Percentiles rank a stretch among this genome's conserved stretches.
Conservation (phyloP, 345 rosid species). For the Erysimum cheiranthoides region DNA sequence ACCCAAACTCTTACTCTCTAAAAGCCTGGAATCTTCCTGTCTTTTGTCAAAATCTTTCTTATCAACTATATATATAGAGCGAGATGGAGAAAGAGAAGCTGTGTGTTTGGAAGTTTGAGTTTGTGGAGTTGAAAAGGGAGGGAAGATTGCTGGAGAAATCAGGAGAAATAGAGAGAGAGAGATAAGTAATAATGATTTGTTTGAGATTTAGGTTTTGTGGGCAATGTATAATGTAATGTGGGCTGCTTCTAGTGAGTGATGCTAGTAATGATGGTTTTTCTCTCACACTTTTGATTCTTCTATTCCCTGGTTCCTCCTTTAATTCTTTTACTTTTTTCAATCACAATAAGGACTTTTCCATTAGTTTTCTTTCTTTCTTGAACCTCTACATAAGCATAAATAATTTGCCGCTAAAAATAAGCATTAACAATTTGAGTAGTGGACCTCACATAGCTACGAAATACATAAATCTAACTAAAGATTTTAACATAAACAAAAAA, state of each 20-base stretch:
- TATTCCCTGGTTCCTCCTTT: conserved; percentile 30
- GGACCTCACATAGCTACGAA: conserved; percentile 21
- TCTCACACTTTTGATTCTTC: conserved; percentile 35
- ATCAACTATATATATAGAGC: neutral
- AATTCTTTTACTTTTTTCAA: conserved; percentile 10
- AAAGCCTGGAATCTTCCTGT: conserved; percentile 14
- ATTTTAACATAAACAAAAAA: neutral
- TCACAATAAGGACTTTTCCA: conserved; percentile 33
- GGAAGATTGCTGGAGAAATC: conserved; percentile 9
- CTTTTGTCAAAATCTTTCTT: conserved; percentile 18
- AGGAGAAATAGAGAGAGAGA: neutral
- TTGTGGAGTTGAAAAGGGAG: conserved; percentile 8
- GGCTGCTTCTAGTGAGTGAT: conserved; percentile 43
- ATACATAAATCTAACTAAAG: neutral
- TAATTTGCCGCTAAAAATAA: conserved; percentile 38
- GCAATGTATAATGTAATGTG: conserved; percentile 40
- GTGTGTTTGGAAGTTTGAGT: conserved; percentile 21
- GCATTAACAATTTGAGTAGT: conserved; percentile 31
- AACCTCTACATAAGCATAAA: conserved; percentile 40
- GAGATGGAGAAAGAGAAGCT: conserved; percentile 1
- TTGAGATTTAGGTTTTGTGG: conserved; percentile 40
- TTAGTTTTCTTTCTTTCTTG: conserved; percentile 35
- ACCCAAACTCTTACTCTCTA: conserved; percentile 18
- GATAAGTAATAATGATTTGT: conserved; percentile 35
- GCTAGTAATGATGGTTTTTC: conserved; percentile 45